Conservation (phyloP, 2,329 filamentous ascomycete genomes). For the Pestalotiopsis sp. region DNA sequence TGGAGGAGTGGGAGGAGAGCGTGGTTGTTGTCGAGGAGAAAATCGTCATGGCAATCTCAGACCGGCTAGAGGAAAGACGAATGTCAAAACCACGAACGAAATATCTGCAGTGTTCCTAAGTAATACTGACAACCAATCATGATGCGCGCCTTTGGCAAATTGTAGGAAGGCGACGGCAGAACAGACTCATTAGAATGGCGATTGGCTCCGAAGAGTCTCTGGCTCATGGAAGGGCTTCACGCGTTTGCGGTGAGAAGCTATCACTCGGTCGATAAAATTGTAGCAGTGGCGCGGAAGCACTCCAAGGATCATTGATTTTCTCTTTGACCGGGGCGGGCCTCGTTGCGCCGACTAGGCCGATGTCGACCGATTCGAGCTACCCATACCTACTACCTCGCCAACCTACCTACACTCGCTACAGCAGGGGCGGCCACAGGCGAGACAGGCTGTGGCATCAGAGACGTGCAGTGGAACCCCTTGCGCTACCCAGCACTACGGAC, state of each 20-base stretch:
- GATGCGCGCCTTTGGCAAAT: background rate
- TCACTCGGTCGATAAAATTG: background rate
- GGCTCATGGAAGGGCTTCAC: background rate
- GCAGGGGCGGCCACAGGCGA: background rate
- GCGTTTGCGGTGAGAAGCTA: background rate
- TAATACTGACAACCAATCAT: slow-evolving; percentile 3
- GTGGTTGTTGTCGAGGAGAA: background rate
- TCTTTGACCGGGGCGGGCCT: background rate
- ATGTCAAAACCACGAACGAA: background rate
- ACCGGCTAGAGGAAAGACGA: background rate
- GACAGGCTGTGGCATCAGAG: background rate
- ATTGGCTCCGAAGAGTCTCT: slow-evolving; percentile 1
- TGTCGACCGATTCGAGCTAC: background rate
- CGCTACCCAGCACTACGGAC: background rate
- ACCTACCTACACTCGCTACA: background rate
- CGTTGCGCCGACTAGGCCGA: background rate
- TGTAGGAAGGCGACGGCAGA: background rate
- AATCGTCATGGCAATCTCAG: background rate
- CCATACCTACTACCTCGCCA: background rate
- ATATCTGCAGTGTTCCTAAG: background rate
- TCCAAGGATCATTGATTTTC: slow-evolving; percentile 10
- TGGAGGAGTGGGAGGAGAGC: background rate
- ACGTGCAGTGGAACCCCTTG: background rate
- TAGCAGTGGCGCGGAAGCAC: background rate
- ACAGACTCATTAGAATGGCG: background rate